A percentile compares a stretch with the other conserved stretches of the same genome.
phyloP scores from a whole-genome alignment of 495 filamentous ascomycete species.

The Glutinoglossum americanum region DNA sequence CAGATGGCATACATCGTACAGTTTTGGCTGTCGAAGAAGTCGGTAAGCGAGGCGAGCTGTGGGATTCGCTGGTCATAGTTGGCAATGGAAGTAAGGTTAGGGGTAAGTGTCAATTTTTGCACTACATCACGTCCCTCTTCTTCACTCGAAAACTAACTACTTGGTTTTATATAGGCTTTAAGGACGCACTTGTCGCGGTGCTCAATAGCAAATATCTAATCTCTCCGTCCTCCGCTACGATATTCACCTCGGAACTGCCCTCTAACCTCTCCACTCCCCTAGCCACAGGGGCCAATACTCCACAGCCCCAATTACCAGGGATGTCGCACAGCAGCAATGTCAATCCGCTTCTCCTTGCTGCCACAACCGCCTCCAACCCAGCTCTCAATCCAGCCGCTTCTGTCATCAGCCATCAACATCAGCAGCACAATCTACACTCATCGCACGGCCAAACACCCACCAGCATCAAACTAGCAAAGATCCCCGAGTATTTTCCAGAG shows the following conservation, averaged over 20 bases:
- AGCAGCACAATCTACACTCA: conserved; percentile 35
- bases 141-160: not conserved
- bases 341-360: conserved; percentile 81
- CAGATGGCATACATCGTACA: conserved; percentile 58
- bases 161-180: conserved; percentile 36
- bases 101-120: conserved; percentile 38
- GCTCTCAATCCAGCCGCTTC: conserved; percentile 11
- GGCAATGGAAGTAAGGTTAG: conserved; percentile 71
- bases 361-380: conserved; percentile 53
- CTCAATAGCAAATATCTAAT: conserved; percentile 68
- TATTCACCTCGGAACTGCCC: conserved; percentile 90
- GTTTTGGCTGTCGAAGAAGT: conserved; percentile 60
- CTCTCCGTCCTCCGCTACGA: conserved; percentile 73
- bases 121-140: not conserved
- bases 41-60: conserved; percentile 59
- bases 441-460: conserved; percentile 77
- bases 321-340: conserved; percentile 34
- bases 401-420: conserved; percentile 9
- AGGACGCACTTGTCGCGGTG: conserved; percentile 61
- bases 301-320: conserved; percentile 23
- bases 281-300: conserved; percentile 82
- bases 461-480: conserved; percentile 52
- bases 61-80: conserved; percentile 74
- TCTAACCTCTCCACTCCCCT: conserved; percentile 75
- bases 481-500: conserved; percentile 78